Evolutionary conservation across 306 rosid species (phyloP).

Genomic region (Bauhinia variegata): DNA sequence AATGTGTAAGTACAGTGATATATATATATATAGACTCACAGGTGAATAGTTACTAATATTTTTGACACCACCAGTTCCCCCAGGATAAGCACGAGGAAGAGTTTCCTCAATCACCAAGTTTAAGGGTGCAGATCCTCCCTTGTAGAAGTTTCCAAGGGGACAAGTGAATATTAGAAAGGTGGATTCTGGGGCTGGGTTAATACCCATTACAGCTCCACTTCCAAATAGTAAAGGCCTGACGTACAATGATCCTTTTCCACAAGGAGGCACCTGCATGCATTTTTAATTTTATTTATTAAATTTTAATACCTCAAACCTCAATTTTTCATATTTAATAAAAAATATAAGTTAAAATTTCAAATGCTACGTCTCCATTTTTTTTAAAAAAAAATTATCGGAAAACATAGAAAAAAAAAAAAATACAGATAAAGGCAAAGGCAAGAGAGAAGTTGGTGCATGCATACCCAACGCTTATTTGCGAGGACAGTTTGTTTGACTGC

Average conservation of each 20-base stretch:
- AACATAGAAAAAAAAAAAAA: neutral
- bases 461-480: constrained; percentile 47
- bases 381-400: too few species aligned
- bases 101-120: constrained; percentile 30
- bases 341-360: too few species aligned
- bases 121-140: constrained; percentile 15
- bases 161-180: constrained; percentile 42
- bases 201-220: constrained; percentile 45
- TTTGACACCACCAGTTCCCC: constrained; percentile 51
- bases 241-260: constrained; percentile 44
- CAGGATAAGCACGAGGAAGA: constrained; percentile 41
- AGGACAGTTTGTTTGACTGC: constrained; percentile 41
- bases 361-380: too few species aligned
- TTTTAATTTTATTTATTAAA: too few species aligned
- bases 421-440: too few species aligned
- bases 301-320: too few species aligned
- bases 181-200: constrained; percentile 41
- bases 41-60: constrained; percentile 47
- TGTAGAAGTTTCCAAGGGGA: constrained; percentile 39
- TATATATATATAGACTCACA: constrained; percentile 31
- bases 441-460: neutral
- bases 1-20: too few species aligned
- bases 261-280: constrained; percentile 38
- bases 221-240: constrained; percentile 50
- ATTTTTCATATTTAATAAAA: too few species aligned